Evolutionary conservation across 2,329 filamentous ascomycete genomes (phyloP), one percentile per base, ranked within the genome.

Genomic region (Colletotrichum sp.): DNA sequence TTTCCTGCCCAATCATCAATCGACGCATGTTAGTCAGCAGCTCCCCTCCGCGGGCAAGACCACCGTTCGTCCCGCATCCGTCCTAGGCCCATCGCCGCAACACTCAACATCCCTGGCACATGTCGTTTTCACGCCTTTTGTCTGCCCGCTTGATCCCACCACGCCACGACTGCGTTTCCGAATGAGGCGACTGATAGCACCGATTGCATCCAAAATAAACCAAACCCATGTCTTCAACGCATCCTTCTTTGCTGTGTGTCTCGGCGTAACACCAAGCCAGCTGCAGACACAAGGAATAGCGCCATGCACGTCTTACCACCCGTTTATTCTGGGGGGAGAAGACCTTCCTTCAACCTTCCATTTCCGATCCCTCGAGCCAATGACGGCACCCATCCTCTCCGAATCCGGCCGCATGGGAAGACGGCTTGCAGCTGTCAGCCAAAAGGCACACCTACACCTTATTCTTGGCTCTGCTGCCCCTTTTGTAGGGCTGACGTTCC

Each of bases 401-500:
- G 54, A 66, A 59, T 61, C 58, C 59, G 58, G 43, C 8, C 58
- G n/a, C 33, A 34, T 2, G 9, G 29, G 51, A 29, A 27, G 27
- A 29, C 59, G 7, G 18, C 18, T 11, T 58, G 29, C 21, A 34
- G 31, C 31, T 59, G 36, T 67, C 63, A 54, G 63, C 36, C 57
- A 43, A 34, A 8, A 33, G 54, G n/a, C 31, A 64, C 24, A 6
- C 34, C 59, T 16, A 29, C n/a, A 33, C 24, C 61, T 55, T 29
- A 24, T 36, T 31, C 61, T 33, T 63, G 51, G 54, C 51, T 18
- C 18, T 15, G 34, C 43, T 33, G 36, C 36, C 54, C 13, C 55
- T 43, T 43, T 24, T 59, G 62, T 71, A 73, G 62, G 71, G 71
- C 71, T 73, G 71, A 73, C 71, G 34, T 34, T 34, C 29, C 33